Evolutionary conservation across 768 basidiomycete genomes (phyloP).

Genomic region (Artomyces pyxidatus): DNA sequence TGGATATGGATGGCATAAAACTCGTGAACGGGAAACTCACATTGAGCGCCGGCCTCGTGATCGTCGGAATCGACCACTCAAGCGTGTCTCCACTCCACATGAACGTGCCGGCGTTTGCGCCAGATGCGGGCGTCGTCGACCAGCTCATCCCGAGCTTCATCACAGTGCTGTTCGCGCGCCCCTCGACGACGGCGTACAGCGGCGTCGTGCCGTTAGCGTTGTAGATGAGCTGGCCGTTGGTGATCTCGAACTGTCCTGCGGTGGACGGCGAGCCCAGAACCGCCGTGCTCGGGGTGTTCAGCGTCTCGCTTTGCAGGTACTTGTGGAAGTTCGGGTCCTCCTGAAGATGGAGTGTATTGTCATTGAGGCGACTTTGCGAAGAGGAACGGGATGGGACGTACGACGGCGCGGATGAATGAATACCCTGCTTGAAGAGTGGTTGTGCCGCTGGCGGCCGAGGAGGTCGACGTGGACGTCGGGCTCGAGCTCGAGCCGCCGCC

Average conservation of each 20-base stretch:
- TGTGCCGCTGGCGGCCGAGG: conserved; percentile 20
- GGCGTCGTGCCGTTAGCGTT: conserved; percentile 29
- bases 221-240: conserved; percentile 47
- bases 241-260: conserved; percentile 53
- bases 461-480: conserved; percentile 16
- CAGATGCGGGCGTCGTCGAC: conserved; percentile 37
- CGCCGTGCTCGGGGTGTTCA: conserved; percentile 34
- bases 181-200: conserved; percentile 44
- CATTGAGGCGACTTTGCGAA: background rate
- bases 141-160: conserved; percentile 43
- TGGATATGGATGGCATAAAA: background rate
- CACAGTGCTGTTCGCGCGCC: conserved; percentile 36
- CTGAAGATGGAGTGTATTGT: conserved; percentile 20
- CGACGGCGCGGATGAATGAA: conserved; percentile 52
- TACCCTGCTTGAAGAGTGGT: conserved; percentile 41
- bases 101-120: conserved; percentile 37
- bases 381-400: conserved; percentile 21
- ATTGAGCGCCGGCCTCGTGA: conserved; percentile 44
- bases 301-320: conserved; percentile 46
- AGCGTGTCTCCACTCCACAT: conserved; percentile 51
- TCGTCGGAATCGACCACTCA: conserved; percentile 44
- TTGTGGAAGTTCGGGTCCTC: conserved; percentile 54
- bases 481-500: too few species aligned
- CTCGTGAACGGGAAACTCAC: conserved; percentile 23
- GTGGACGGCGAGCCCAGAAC: conserved; percentile 42